phyloP scores from a whole-genome alignment of 495 filamentous ascomycete species.

The Glutinoglossum americanum region DNA sequence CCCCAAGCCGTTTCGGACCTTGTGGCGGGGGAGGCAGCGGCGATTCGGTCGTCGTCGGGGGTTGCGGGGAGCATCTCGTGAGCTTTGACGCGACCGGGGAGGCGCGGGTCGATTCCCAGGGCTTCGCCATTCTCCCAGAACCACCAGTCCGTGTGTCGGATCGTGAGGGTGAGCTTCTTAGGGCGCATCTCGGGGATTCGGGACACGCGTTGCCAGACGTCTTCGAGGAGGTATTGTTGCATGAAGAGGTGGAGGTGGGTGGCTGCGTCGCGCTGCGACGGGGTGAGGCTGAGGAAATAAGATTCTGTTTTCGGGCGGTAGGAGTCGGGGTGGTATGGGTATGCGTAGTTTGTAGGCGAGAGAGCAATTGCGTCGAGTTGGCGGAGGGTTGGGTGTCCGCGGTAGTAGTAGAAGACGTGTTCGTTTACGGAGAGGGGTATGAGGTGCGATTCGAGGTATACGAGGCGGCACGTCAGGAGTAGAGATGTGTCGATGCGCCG shows the following conservation, averaged over 20 bases:
- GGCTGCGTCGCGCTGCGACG: conserved; percentile 4
- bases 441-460: conserved; percentile 13
- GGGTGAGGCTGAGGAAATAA: conserved; percentile 4
- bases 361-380: conserved; percentile 16
- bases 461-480: conserved; percentile 14
- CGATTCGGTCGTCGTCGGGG: too few relatives aligned
- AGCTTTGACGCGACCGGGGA: conserved; percentile 5
- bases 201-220: background rate
- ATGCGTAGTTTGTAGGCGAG: conserved; percentile 2
- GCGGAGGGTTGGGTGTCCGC: conserved; percentile 11
- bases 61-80: background rate
- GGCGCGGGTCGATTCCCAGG: conserved; percentile 9
- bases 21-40: too few relatives aligned
- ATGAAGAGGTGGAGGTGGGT: conserved; percentile 14
- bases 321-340: background rate
- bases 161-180: conserved; percentile 11
- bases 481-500: conserved; percentile 12
- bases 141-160: conserved; percentile 19
- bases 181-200: conserved; percentile 1
- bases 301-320: background rate
- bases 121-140: conserved; percentile 12
- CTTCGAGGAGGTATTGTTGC: conserved; percentile 13
- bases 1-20: conserved; percentile 6
- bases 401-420: conserved; percentile 13
- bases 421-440: conserved; percentile 16